Percentiles rank a stretch among this genome's conserved stretches.
phyloP scores from a whole-genome alignment of 1,284 basidiomycete genomes.

The Fistulinella cinereoalba region DNA sequence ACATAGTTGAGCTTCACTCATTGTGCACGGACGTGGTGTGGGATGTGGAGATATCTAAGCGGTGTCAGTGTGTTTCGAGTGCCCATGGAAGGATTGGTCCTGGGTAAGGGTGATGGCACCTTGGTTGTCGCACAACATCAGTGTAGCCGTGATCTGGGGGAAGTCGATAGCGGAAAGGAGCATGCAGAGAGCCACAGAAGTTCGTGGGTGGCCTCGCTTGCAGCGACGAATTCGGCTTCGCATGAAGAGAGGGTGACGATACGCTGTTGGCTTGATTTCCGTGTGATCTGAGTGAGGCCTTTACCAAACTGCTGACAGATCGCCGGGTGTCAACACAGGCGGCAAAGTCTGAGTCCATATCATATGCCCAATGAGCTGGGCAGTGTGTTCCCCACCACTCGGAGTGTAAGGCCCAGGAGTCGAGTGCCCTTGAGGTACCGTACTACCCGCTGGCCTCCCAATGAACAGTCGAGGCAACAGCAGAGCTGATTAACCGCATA shows the following conservation, averaged over 20 bases:
- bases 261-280: neutral
- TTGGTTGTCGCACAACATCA: neutral
- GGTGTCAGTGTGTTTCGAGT: neutral
- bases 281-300: neutral
- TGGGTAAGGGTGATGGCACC: neutral
- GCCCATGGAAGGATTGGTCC: neutral
- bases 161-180: neutral
- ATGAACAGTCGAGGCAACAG: too few relatives aligned
- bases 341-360: neutral
- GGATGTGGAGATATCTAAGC: neutral
- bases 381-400: neutral
- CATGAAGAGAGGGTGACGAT: neutral
- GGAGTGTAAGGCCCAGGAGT: neutral
- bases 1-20: neutral
- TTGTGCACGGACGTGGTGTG: neutral
- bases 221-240: neutral
- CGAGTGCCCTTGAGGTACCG: neutral
- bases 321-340: neutral
- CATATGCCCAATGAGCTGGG: neutral
- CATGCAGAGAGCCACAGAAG: neutral
- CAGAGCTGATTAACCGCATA: too few relatives aligned
- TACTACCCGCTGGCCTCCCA: too few relatives aligned
- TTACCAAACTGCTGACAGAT: neutral
- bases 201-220: neutral
- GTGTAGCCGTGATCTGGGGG: neutral